Evolutionary conservation across 169 alveolate species (phyloP), one percentile per base, ranked within the genome.

Genomic region (Plasmodium vivax): DNA sequence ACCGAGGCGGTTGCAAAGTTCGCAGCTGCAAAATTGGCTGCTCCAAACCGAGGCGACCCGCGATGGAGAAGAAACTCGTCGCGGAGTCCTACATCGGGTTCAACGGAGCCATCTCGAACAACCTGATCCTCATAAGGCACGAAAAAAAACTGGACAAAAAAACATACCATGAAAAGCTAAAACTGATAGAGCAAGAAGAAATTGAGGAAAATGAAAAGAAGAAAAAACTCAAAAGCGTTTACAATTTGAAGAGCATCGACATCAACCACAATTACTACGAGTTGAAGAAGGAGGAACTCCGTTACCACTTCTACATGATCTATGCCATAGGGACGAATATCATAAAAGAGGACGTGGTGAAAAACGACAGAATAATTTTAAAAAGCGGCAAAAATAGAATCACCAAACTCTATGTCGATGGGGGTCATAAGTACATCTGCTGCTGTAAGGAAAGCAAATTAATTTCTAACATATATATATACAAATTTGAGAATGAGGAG

Each of bases 361-460:
- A 79, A 62, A 90, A 90, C 68, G 47, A 58, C 6, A 62, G 94
- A 80, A 58, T 74, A 9, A 90, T 90, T 51, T 90, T 90, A 38
- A 90, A 90, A 80, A 90, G 91, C 36, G 83, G 80, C 56, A 71
- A 80, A 80, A 58, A 80, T 16, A 81, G 51, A 43, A 90, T 90
- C 68, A 80, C 19, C 51, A 90, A 90, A 47, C 80, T 90, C 80
- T 90, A 90, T 79, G 90, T 90, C 27, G 94, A 90, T 90, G 54
- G 23, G 9, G 83, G 41, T 19, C 43, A 90, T 8, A 90, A 90
- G 58, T 90, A 90, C 68, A 90, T 90, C 36, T 90, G 91, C 43
- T 90, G 94, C 47, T 90, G 94, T 68, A 90, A 90, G 32, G 94
- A 90, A 36, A 90, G 90, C 80, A 90, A 90, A 79, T n/a, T 90